Conservation (phyloP, 2,329 filamentous ascomycete genomes). For the Cercospora beticola region DNA sequence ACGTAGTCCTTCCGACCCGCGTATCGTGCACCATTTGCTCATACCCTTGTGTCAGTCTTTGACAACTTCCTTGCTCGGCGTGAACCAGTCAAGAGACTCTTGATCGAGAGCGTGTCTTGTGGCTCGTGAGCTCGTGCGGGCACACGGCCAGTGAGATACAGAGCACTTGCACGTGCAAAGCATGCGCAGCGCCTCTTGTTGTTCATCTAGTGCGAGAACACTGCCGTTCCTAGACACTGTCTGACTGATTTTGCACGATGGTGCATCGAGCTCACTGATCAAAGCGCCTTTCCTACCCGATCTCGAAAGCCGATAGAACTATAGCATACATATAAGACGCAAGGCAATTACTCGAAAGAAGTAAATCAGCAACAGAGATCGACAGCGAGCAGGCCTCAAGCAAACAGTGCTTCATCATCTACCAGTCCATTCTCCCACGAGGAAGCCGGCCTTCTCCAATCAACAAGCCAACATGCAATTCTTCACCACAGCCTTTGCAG, state of each 20-base stretch:
- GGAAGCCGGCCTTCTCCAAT: not conserved
- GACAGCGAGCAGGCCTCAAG: not conserved
- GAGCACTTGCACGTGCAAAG: not conserved
- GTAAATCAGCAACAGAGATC: not conserved
- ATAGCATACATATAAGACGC: not conserved
- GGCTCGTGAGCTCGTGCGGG: not conserved
- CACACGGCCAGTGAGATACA: not conserved
- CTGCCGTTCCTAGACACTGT: not conserved
- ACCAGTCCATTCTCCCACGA: not conserved
- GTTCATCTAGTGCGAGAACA: not conserved
- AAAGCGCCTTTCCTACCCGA: not conserved
- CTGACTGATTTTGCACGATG: not conserved
- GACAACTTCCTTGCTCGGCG: not conserved
- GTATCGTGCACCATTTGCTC: not conserved
- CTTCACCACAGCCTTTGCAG: not conserved
- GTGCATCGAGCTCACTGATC: not conserved
- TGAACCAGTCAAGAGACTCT: not conserved
- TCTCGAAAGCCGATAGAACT: not conserved
- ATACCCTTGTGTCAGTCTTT: not conserved
- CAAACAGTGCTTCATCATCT: not conserved
- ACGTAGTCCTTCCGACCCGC: not conserved
- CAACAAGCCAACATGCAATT: not conserved
- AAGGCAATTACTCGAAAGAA: not conserved
- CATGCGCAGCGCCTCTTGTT: not conserved
- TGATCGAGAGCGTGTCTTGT: not conserved